phyloP scores from a whole-genome alignment of 169 alveolate species.

The Cardiosporidium cionae region DNA sequence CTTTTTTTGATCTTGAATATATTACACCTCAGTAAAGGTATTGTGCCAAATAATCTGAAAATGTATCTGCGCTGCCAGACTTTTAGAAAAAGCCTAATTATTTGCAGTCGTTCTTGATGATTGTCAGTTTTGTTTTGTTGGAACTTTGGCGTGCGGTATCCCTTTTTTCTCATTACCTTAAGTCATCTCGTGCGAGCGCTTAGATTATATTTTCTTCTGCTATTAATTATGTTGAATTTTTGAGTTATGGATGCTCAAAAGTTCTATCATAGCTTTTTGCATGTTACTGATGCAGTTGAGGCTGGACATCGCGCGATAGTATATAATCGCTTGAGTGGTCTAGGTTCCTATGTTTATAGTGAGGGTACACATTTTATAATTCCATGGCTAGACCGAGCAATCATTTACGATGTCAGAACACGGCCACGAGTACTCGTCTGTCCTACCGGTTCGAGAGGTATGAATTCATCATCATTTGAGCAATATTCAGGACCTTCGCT shows the following conservation, averaged over 20 bases:
- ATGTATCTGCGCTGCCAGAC: too few relatives aligned
- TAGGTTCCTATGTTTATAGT: conserved; percentile 50
- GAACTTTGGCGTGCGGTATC: too few relatives aligned
- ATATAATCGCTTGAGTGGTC: conserved; percentile 62
- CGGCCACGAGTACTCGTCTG: conserved; percentile 82
- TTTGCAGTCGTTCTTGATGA: too few relatives aligned
- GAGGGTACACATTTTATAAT: conserved; percentile 93
- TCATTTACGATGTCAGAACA: conserved; percentile 86
- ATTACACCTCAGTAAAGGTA: not conserved
- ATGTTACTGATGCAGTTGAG: conserved; percentile 65
- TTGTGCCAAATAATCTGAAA: too few relatives aligned
- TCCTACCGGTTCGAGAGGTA: conserved; percentile 86
- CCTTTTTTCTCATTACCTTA: too few relatives aligned
- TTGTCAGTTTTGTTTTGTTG: too few relatives aligned
- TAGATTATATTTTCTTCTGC: not conserved
- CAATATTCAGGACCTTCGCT: too few relatives aligned
- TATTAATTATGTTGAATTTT: not conserved
- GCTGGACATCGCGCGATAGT: conserved; percentile 89
- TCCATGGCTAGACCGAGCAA: conserved; percentile 91
- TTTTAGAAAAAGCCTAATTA: too few relatives aligned
- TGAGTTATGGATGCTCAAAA: not conserved
- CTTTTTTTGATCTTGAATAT: not conserved
- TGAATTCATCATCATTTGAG: conserved; percentile 6
- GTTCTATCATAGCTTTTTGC: not conserved
- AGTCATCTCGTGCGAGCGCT: not conserved